Evolutionary conservation across 2,329 filamentous ascomycete genomes (phyloP).

Genomic region (Alternaria triticimaculans): DNA sequence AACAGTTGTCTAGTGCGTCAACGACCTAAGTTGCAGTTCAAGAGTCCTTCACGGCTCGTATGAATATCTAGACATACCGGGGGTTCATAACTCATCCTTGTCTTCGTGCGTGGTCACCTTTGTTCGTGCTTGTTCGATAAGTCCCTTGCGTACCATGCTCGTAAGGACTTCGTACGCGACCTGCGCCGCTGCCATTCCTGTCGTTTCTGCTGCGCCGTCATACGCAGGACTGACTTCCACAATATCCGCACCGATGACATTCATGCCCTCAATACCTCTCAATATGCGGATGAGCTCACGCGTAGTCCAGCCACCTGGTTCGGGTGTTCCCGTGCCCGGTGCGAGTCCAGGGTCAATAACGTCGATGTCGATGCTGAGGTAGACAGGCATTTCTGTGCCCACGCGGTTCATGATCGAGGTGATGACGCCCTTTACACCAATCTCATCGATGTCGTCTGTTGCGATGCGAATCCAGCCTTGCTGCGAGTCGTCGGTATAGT

Average conservation of each 20-base stretch:
- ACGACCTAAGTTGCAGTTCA: too few relatives aligned
- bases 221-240: conserved; percentile 90
- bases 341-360: conserved; percentile 76
- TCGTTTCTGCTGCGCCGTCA: conserved; percentile 80
- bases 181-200: conserved; percentile 82
- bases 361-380: conserved; percentile 82
- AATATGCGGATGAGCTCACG: conserved; percentile 85
- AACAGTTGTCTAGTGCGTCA: too few relatives aligned
- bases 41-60: too few relatives aligned
- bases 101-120: conserved; percentile 15
- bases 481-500: conserved; percentile 71
- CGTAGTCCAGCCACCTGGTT: conserved; percentile 90
- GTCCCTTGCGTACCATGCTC: conserved; percentile 69
- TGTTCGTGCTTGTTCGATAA: conserved; percentile 49
- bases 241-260: conserved; percentile 87
- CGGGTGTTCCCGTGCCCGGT: conserved; percentile 85
- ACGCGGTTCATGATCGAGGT: conserved; percentile 73
- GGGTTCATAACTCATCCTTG: conserved; percentile 35
- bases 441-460: conserved; percentile 86
- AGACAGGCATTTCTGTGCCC: conserved; percentile 78
- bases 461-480: conserved; percentile 82
- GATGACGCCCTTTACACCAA: conserved; percentile 75
- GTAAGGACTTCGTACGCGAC: conserved; percentile 86
- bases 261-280: conserved; percentile 79
- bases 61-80: too few relatives aligned